Percentiles rank a stretch among this genome's conserved stretches.
These are phyloP conservation scores for Teunomyces lycoperdinae DNA, from an alignment of 805 yeast genomes.

Conservation along the genomic window DNA sequence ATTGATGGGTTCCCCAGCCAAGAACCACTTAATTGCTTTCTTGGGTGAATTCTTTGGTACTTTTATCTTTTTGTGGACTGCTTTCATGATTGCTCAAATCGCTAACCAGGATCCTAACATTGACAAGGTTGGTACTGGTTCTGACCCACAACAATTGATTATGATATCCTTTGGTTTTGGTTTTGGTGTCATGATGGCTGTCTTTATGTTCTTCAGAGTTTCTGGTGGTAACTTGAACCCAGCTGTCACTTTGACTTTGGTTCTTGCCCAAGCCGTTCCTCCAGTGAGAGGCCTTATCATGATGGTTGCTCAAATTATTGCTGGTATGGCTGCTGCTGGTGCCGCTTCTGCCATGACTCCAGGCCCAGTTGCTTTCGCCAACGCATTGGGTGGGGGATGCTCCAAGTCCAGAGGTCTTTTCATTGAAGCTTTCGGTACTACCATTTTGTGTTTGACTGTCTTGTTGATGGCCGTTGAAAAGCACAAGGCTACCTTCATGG, in stretches of 20 bases:
- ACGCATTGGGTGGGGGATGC: constrained; percentile 67
- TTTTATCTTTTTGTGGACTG: constrained; percentile 77
- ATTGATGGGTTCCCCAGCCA: constrained; percentile 16
- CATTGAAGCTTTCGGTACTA: constrained; percentile 78
- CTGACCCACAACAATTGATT: constrained; percentile 64
- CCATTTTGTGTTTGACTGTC: constrained; percentile 71
- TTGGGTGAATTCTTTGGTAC: constrained; percentile 86
- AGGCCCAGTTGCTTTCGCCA: constrained; percentile 69
- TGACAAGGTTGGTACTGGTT: constrained; percentile 27
- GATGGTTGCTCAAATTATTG: constrained; percentile 68
- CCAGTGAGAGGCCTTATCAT: constrained; percentile 67
- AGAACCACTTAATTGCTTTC: constrained; percentile 64
- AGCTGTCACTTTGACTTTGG: constrained; percentile 74
- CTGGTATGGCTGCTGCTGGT: constrained; percentile 91
- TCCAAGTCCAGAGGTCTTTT: constrained; percentile 75
- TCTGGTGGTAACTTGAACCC: constrained; percentile 93
- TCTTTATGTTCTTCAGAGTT: constrained; percentile 65
- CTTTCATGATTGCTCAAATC: constrained; percentile 77
- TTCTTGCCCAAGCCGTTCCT: constrained; percentile 69
- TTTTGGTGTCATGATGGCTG: constrained; percentile 74
- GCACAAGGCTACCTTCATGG: constrained; percentile 69
- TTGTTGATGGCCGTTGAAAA: constrained; percentile 82
- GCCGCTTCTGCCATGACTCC: constrained; percentile 86
- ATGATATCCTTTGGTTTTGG: constrained; percentile 89
- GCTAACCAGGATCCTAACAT: constrained; percentile 59